Evolutionary conservation across 202 grass and related monocot genomes (phyloP), one percentile per base, ranked within the genome.

Genomic region (Bolboschoenoplectus hybrid): DNA sequence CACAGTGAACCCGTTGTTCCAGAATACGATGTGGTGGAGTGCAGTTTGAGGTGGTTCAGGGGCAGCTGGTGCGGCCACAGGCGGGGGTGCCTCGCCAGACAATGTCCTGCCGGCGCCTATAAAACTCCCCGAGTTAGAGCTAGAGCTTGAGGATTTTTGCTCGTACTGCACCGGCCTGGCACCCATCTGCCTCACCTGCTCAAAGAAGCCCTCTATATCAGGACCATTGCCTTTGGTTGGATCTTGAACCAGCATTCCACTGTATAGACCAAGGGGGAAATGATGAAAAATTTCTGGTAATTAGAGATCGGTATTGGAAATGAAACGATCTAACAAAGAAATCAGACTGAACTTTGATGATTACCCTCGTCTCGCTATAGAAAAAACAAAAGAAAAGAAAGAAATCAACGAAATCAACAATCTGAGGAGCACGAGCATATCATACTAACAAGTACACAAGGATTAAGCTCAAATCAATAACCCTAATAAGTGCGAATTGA

Each of bases 211-310:
- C 50, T 96, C 97, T 58, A 90, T 82, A 46, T 89, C 87, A 65
- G 95, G 39, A 47, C 82, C 47, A n/a, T 73, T 88, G 81, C 83
- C 90, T 89, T 79, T 96, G 58, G 97, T 91, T 19, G 97, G 97
- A 91, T 96, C 97, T 91, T 96, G 92, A 84, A 98, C 97, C 84
- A 96, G 83, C 97, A 98, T 98, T 41, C 97, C 97, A 87, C 97
- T 94, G 85, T 78, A 91, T 11, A 79, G 26, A 84, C 60, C 68
- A 4, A 53, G 53, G 39, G 38, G 55, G 2, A 74, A 67, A 65
- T 1, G 16, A 61, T 69, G 65, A 64, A 84, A 72, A 74, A 26
- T 26, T 72, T 41, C 65, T 78, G 32, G 73, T 35, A 12, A 80
- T 79, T 4, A 63, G 32, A 58, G 5, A 58, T 58, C 56, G n/a